Percentiles rank a stretch among this genome's conserved stretches.
Evolutionary conservation across 306 rosid species (phyloP).

Genomic region (Benincasa hispida): DNA sequence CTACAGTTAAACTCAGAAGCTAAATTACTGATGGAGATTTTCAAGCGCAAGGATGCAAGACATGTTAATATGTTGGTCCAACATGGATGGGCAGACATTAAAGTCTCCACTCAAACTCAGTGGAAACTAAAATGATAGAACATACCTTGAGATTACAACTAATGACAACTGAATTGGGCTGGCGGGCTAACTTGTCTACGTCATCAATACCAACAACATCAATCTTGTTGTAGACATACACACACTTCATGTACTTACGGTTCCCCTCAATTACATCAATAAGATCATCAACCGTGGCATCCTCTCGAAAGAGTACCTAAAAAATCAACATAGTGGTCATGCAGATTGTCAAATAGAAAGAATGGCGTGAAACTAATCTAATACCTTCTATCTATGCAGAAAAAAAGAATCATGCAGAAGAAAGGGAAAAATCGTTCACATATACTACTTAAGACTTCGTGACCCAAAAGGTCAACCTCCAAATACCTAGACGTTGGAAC

Average conservation of each 20-base stretch:
- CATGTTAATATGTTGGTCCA: background rate
- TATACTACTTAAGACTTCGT: background rate
- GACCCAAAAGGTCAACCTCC: background rate
- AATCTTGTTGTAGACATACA: slow-evolving; percentile 97
- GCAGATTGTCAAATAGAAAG: background rate
- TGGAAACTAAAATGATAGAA: slow-evolving; percentile 11
- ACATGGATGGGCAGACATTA: background rate
- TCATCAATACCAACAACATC: slow-evolving; percentile 95
- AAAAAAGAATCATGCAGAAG: background rate
- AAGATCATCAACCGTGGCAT: slow-evolving; percentile 95
- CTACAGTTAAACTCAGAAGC: background rate
- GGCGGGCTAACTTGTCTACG: slow-evolving; percentile 89
- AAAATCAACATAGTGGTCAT: slow-evolving; percentile 1
- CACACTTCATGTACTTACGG: slow-evolving; percentile 96
- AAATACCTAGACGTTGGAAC: background rate
- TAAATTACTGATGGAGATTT: background rate
- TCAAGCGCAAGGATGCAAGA: background rate
- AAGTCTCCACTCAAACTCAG: background rate
- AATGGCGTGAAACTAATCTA: background rate
- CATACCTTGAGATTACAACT: slow-evolving; percentile 86
- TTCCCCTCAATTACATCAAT: slow-evolving; percentile 98
- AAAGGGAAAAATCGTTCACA: background rate
- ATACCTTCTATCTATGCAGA: background rate
- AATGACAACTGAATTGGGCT: slow-evolving; percentile 88
- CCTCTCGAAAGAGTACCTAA: slow-evolving; percentile 93